Base-by-base conservation (phyloP, 2,329 filamentous ascomycete genomes). In the Periconia digitata region DNA sequence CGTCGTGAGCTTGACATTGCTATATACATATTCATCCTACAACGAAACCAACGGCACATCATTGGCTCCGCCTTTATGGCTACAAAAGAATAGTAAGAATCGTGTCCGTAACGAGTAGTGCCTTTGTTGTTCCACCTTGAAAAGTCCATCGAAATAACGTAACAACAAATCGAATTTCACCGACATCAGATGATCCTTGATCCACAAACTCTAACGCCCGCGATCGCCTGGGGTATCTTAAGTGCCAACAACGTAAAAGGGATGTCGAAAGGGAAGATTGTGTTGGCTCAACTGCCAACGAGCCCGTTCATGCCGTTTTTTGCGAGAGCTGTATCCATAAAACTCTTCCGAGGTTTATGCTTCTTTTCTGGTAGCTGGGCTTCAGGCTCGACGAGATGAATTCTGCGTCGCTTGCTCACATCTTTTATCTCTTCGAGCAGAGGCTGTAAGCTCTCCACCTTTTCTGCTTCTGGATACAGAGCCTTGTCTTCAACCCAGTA, bases 401-500 rank as follows among this genome's bases (percentile, higher is more conserved):
- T 52, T 8, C 59, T 59, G 34, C 65, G 45, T 44, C 61, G 53
- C 47, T 59, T 66, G 37, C 53, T 58, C 8, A 58, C 53, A 15
- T 65, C 59, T 35, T 58, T 63, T 50, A 70, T 59, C 18, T 70
- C 60, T 13, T 53, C 52, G 4, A 68, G 55, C 18, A 71, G 50
- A 12, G 66, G 64, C 18, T 50, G 55, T 22, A 71, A 49, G 15
- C 45, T 53, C 7, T 64, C 60, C 3, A 63, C 44, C 36, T 68
- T 68, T 37, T 69, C 66, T 6, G 66, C 53, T 36, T 69, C 67
- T 1, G 58, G 38, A 32, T 53, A 47, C 22, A 71, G 39, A 16
- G 62, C 47, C 8, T 54, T 56, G 24, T 67, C 63, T 44, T 69
- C 64, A 16, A 73, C 54, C 69, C 70, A 73, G 42, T 70, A 71